Conservation (phyloP, 257 asterid species). For the Lavandula angustifolia region DNA sequence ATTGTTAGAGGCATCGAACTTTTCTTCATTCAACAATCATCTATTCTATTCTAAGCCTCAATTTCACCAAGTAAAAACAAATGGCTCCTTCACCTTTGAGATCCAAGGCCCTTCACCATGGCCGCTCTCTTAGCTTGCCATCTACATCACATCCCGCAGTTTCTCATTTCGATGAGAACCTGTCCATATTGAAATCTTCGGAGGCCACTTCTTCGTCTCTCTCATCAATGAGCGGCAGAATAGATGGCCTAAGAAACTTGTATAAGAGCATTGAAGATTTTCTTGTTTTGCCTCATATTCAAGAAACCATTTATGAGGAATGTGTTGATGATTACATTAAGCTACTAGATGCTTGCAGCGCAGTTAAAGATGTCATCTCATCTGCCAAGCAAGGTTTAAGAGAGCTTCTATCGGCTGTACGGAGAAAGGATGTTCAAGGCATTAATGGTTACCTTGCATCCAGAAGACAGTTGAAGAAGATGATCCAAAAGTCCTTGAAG, state of each 20-base stretch:
- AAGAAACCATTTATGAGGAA: too few species aligned
- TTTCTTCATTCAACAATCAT: slow-evolving; percentile 15
- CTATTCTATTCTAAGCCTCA: not conserved
- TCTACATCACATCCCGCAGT: slow-evolving; percentile 5
- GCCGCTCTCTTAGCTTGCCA: slow-evolving; percentile 27
- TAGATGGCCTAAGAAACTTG: slow-evolving; percentile 29
- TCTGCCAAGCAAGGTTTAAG: too few species aligned
- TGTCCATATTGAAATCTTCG: slow-evolving; percentile 32
- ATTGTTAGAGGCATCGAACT: not conserved
- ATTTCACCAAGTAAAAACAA: not conserved
- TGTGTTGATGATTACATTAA: too few species aligned
- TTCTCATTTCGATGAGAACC: slow-evolving; percentile 35
- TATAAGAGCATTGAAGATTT: slow-evolving; percentile 9
- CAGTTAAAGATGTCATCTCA: too few species aligned
- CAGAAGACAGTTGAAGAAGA: too few species aligned
- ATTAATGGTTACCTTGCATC: too few species aligned
- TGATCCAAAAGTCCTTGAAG: too few species aligned
- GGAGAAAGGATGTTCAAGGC: too few species aligned
- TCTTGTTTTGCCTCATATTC: too few species aligned
- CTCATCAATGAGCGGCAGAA: slow-evolving; percentile 24
- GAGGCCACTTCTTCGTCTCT: slow-evolving; percentile 18
- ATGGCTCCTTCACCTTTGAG: slow-evolving; percentile 51
- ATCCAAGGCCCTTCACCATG: slow-evolving; percentile 36
- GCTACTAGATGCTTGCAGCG: too few species aligned
- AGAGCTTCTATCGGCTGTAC: too few species aligned